These are phyloP conservation scores for Adenanthera pavonina DNA, from an alignment of 306 rosid species.

Conservation along the genomic window DNA sequence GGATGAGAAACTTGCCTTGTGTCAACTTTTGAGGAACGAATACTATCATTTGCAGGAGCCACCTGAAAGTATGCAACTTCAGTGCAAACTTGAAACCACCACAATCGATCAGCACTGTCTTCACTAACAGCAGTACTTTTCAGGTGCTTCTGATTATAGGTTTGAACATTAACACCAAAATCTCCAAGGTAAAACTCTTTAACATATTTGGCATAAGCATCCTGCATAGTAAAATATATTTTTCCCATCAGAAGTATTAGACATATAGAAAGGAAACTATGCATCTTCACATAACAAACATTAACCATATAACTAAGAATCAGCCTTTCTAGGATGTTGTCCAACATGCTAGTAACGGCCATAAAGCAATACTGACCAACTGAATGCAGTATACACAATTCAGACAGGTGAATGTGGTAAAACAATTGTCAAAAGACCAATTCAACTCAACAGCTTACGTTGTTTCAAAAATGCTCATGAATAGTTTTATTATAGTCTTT, in stretches of 20 bases:
- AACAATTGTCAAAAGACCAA: too few species aligned
- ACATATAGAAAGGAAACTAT: neutral
- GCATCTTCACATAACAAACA: slow-evolving; percentile 29
- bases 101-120: slow-evolving; percentile 67
- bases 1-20: slow-evolving; percentile 57
- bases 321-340: slow-evolving; percentile 1
- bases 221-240: slow-evolving; percentile 58
- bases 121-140: slow-evolving; percentile 63
- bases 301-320: slow-evolving; percentile 8
- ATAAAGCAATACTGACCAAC: neutral
- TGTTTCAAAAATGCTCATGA: too few species aligned
- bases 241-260: slow-evolving; percentile 39
- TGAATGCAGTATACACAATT: too few species aligned
- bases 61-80: slow-evolving; percentile 98
- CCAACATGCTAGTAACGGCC: neutral
- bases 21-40: slow-evolving; percentile 84
- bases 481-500: neutral
- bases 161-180: slow-evolving; percentile 49
- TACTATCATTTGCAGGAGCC: slow-evolving; percentile 86
- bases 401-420: too few species aligned
- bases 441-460: too few species aligned
- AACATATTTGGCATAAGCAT: slow-evolving; percentile 75
- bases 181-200: slow-evolving; percentile 66
- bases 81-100: slow-evolving; percentile 99
- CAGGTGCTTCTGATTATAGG: slow-evolving; percentile 72